These are phyloP conservation scores for Pontederia crassipes DNA, from an alignment of 176 grass and related monocot genomes.

Conservation along the genomic window DNA sequence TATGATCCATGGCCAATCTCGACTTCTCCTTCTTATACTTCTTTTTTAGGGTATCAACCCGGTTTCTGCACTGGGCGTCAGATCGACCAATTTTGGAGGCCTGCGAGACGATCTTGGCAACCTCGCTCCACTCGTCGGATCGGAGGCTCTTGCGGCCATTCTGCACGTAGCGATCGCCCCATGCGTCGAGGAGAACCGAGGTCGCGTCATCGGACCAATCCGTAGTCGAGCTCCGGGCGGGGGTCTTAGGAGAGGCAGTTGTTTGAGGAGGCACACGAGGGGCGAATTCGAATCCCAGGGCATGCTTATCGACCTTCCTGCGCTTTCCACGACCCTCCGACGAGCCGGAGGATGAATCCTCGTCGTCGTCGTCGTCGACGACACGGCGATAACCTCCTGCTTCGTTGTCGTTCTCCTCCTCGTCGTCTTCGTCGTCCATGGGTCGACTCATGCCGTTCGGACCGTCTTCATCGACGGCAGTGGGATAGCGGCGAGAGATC, in stretches of 20 bases:
- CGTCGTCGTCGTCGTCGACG: constrained; percentile 3
- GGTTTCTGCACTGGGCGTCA: constrained; percentile 68
- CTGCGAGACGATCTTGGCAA: constrained; percentile 22
- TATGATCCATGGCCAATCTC: constrained; percentile 14
- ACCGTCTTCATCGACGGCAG: not conserved
- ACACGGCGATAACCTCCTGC: not conserved
- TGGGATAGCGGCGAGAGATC: not conserved
- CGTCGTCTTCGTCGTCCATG: not conserved
- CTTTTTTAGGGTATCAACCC: constrained; percentile 64
- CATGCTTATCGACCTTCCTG: constrained; percentile 30
- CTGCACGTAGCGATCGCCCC: constrained; percentile 53
- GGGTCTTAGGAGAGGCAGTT: not conserved
- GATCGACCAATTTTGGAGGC: constrained; percentile 11
- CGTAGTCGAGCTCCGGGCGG: not conserved
- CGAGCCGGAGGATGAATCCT: not conserved
- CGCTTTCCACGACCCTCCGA: constrained; percentile 12
- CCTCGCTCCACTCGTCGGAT: constrained; percentile 61
- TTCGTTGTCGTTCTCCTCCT: not conserved
- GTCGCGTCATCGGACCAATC: constrained; percentile 75
- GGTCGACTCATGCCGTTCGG: not conserved
- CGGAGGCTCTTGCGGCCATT: constrained; percentile 38
- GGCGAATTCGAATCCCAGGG: constrained; percentile 61
- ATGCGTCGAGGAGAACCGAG: constrained; percentile 63
- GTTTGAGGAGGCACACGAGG: constrained; percentile 27
- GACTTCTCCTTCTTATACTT: constrained; percentile 73